Percentiles rank a stretch among this genome's conserved stretches.
Evolutionary conservation across 1,284 basidiomycete species (phyloP).

Genomic region (Sporisorium sorghi): DNA sequence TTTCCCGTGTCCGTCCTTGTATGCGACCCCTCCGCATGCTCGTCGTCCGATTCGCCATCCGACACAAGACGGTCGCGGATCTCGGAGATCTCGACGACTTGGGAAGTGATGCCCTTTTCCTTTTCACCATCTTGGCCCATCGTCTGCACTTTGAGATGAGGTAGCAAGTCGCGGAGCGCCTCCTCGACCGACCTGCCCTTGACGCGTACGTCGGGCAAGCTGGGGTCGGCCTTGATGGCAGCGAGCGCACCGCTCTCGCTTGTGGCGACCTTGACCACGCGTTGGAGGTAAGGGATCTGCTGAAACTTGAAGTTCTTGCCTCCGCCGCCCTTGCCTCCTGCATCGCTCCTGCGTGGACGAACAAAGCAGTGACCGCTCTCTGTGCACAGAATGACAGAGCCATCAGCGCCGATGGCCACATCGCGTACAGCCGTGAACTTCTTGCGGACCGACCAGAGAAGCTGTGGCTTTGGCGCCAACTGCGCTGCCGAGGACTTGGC

Average conservation of each 20-base stretch:
- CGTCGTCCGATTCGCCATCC: slow-evolving; percentile 67
- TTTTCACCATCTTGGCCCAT: slow-evolving; percentile 34
- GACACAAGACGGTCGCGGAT: slow-evolving; percentile 65
- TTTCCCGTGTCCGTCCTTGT: slow-evolving; percentile 19
- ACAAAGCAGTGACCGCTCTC: slow-evolving; percentile 94
- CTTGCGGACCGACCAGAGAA: slow-evolving; percentile 89
- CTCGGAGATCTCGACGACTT: slow-evolving; percentile 49
- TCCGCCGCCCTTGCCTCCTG: slow-evolving; percentile 38
- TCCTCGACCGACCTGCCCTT: slow-evolving; percentile 76
- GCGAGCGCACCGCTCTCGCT: slow-evolving; percentile 91
- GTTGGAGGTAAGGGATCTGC: slow-evolving; percentile 83
- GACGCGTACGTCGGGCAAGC: slow-evolving; percentile 75
- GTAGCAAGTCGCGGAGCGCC: slow-evolving; percentile 74
- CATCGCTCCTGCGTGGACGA: slow-evolving; percentile 48
- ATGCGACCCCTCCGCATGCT: slow-evolving; percentile 8
- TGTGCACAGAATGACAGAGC: slow-evolving; percentile 90
- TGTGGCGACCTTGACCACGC: slow-evolving; percentile 83
- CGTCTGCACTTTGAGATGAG: slow-evolving; percentile 57
- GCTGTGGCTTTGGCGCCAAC: slow-evolving; percentile 77
- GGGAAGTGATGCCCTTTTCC: slow-evolving; percentile 48
- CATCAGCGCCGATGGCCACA: slow-evolving; percentile 87
- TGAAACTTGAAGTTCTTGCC: slow-evolving; percentile 75
- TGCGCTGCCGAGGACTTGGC: slow-evolving; percentile 35
- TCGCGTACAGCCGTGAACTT: slow-evolving; percentile 84
- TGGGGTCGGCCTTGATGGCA: slow-evolving; percentile 82